These are phyloP conservation scores for Onygenales sp. DNA, from an alignment of 2,329 filamentous ascomycete genomes.

Conservation along the genomic window DNA sequence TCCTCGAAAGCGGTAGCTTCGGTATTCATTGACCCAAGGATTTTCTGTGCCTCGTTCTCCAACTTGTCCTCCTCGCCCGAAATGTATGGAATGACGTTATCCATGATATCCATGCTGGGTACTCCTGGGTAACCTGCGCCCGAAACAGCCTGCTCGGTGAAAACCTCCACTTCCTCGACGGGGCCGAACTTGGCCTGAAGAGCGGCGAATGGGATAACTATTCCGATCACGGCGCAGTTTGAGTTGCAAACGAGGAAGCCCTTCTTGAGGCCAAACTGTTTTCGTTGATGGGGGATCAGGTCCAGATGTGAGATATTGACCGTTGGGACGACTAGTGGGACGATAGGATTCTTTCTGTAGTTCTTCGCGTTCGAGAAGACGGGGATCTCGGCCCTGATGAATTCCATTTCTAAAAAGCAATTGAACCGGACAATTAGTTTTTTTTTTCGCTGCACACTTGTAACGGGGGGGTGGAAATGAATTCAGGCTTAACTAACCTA, in stretches of 20 bases:
- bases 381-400: conserved; percentile 75
- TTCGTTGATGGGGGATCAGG: conserved; percentile 80
- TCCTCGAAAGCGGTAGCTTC: conserved; percentile 67
- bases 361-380: conserved; percentile 99
- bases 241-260: conserved; percentile 97
- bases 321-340: conserved; percentile 88
- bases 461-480: not conserved
- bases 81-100: conserved; percentile 94
- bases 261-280: conserved; percentile 61
- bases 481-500: conserved; percentile 52
- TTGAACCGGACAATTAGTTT: conserved; percentile 1
- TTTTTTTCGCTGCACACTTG: not conserved
- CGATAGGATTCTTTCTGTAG: conserved; percentile 80
- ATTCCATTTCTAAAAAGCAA: conserved; percentile 63
- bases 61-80: conserved; percentile 92
- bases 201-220: conserved; percentile 90
- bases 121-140: conserved; percentile 67
- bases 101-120: conserved; percentile 87
- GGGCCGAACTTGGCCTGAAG: conserved; percentile 78
- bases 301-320: conserved; percentile 84
- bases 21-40: conserved; percentile 65
- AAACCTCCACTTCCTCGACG: conserved; percentile 67
- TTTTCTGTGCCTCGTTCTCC: conserved; percentile 90
- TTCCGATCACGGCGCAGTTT: conserved; percentile 93
- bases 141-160: conserved; percentile 90